Percentiles rank a stretch among this genome's conserved stretches.
phyloP scores from a whole-genome alignment of 2,329 filamentous ascomycete genomes.

The Daldinia sp. region DNA sequence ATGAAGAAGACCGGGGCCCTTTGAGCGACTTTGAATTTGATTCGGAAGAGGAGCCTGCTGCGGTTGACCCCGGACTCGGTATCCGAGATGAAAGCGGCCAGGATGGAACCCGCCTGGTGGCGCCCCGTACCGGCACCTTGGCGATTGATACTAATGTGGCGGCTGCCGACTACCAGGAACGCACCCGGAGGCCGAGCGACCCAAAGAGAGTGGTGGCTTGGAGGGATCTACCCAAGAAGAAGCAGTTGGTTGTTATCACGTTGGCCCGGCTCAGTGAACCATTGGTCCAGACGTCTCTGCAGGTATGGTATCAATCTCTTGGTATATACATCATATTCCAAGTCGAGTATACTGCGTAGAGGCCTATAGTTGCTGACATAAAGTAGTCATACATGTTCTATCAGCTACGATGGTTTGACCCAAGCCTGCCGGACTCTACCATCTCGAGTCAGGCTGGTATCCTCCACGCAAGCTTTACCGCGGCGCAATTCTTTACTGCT shows the following conservation, averaged over 20 bases:
- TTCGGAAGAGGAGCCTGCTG: conserved; percentile 24
- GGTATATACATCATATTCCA: neutral
- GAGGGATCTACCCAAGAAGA: conserved; percentile 71
- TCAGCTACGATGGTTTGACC: conserved; percentile 80
- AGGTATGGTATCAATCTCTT: conserved; percentile 45
- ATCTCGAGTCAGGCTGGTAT: conserved; percentile 82
- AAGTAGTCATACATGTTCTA: conserved; percentile 82
- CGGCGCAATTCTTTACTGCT: conserved; percentile 82
- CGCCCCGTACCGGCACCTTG: conserved; percentile 24
- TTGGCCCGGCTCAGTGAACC: conserved; percentile 83
- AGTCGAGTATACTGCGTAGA: neutral
- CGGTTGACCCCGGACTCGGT: conserved; percentile 20
- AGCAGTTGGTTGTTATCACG: conserved; percentile 79
- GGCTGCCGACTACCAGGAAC: neutral
- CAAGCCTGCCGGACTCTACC: conserved; percentile 62
- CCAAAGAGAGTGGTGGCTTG: conserved; percentile 40
- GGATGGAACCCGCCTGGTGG: conserved; percentile 14
- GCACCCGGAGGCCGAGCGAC: conserved; percentile 9
- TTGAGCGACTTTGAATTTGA: conserved; percentile 32
- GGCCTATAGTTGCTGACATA: conserved; percentile 6
- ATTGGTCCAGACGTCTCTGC: conserved; percentile 78
- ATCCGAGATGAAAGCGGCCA: conserved; percentile 25
- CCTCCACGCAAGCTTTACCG: conserved; percentile 80
- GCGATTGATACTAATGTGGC: conserved; percentile 23
- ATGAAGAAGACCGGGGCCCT: conserved; percentile 32